Evolutionary conservation across 1,284 basidiomycete genomes (phyloP), one percentile per base, ranked within the genome.

Genomic region (Bjerkandera adusta): DNA sequence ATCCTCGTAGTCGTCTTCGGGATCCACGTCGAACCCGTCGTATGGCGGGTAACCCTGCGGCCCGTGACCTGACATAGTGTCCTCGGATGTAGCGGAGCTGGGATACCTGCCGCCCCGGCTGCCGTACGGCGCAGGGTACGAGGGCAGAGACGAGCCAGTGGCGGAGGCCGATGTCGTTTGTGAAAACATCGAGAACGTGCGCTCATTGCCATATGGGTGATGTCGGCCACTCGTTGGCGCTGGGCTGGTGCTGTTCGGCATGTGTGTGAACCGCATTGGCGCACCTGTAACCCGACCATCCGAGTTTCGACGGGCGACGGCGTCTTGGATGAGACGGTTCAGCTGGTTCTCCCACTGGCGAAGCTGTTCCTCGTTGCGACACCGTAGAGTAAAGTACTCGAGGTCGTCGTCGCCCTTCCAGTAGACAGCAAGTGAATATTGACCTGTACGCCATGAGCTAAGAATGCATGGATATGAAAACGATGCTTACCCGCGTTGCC

Each of bases 311-410:
- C 81, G 74, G 52, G 71, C 73, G 43, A 82, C 77, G 36, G 82
- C 72, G 66, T 85, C 76, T 56, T 81, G 83, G 59, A 97, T 93
- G 22, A 97, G 76, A 48, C 89, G 86, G 64, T 86, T 92, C 56
- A 99, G 87, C 52, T 87, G 84, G 15, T 81, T 76, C 60, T 96
- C 89, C 96, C 97, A 99, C 59, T 91, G 88, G 47, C 82, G 82
- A 61, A 97, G 81, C 62, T 95, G 91, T 60, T 98, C 96, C 63
- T 98, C 93, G 20, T 86, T 86, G 45, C 91, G 82, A 66, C 96
- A 97, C 45, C 91, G 88, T 50, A 99, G 79, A 36, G 92, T 91
- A 68, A 99, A 98, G 58, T 83, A 95, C 64, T 99, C 97, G 39
- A 90, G 69, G 55, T 92, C 90, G 55, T 91, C 88, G 60, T 97